Base-by-base conservation (phyloP, 2,329 filamentous ascomycete species). In the Grosmannia clavigera region DNA sequence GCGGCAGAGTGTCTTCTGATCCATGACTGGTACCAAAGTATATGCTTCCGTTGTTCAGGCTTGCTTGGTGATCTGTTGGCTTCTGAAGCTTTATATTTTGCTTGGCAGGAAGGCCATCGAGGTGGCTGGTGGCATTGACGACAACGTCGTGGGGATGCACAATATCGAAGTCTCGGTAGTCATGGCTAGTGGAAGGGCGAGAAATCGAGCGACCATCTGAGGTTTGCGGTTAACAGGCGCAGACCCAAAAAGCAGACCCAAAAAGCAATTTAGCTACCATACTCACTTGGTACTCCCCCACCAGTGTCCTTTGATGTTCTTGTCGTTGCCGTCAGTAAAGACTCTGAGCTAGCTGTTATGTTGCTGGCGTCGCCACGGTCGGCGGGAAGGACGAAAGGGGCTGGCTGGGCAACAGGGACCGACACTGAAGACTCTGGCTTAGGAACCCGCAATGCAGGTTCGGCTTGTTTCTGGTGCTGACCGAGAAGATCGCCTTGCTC, bases 1-100 rank as follows among this genome's bases (percentile, higher is more conserved):
- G 79, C 1, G 83, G 83, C 5, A 83, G 85, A 0, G 82, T 80
- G 58, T 75, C 78, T 65, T 80, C 78, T 14, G 83, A 85, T 22
- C 76, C 78, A 38, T 76, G 71, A 62, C 81, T 79, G 7, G 73
- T 74, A 40, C 80, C 80, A 65, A 85, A 84, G 63, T 83, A 75
- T 58, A 84, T 71, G 67, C 77, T 83, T 46, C 79, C 75, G 61
- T 78, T 78, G 67, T 79, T 84, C 16, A 75, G 76, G 59, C 80
- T 81, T 50, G 76, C 69, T 58, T 81, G 78, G 64, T 83, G 79
- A 65, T 78, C 58, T 14, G 59, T n/a, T 11, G 29, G 50, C 29
- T 60, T 59, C 6, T 14, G 60, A 2, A 48, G 54, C 3, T 51
- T 48, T 48, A 54, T 51, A 46, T 3, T 56, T 40, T 58, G 59